Base-by-base conservation (phyloP, 306 rosid species). In the Glycine soja region DNA sequence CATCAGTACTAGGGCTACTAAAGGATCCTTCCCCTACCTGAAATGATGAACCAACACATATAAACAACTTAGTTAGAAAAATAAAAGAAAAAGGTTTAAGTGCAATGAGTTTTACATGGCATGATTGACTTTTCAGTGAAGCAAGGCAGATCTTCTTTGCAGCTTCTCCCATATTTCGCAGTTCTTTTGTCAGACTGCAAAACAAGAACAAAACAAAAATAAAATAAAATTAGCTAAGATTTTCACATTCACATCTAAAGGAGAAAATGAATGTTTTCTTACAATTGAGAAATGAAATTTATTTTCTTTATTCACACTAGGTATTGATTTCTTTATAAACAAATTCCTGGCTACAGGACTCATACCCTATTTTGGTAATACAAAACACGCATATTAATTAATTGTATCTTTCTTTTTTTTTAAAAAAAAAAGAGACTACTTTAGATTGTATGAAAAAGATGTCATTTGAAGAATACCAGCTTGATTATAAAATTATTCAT, bases 111-210 rank as follows among this genome's bases (percentile, higher is more conserved):
- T 40, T 52, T 10, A 43, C 32, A 34, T 14, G 66, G 67, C 38
- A 12, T 36, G 83, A 38, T 51, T 14, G 71, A 40, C 9, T 18
- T 54, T 66, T 30, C 42, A 8, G 50, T 38, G 65, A 53, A 11
- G 50, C 74, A 57, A 5, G 8, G 4, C 58, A 9, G 8, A 43
- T 43, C 10, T 42, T 67, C 77, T 72, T 34, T 10, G 8, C 45
- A 8, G 18, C 24, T 19, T 77, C 61, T 64, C 64, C 80, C 85
- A 80, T 85, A 54, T 80, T 75, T 75, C 67, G 5, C 34, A 8
- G 24, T 47, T 75, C 34, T 61, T 66, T 51, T 12, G 6, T 64
- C 75, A 32, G 30, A 18, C 46, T 62, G 58, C 34, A 66, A 66
- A 74, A 72, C 78, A 19, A 47, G 3, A 64, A n/a, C 64, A 59